These are phyloP conservation scores for Diplodia corticola DNA, from an alignment of 2,329 filamentous ascomycete genomes.

Conservation along the genomic window DNA sequence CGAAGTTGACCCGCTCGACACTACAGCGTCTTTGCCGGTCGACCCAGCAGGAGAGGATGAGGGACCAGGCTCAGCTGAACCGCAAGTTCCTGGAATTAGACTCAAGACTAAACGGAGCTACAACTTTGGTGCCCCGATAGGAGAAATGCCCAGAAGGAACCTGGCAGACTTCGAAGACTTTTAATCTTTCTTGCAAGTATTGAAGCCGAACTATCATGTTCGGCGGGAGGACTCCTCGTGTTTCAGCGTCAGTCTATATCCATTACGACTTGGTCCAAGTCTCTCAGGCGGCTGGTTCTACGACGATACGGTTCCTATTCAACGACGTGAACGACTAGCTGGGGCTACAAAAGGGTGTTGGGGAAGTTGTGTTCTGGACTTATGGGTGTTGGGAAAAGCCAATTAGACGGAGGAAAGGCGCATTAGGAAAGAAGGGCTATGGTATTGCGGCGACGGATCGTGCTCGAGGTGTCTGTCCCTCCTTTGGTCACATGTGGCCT, in stretches of 20 bases:
- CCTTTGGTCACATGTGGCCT: conserved; percentile 2
- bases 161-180: conserved; percentile 17
- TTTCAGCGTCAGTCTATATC: conserved; percentile 12
- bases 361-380: neutral
- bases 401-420: conserved; percentile 7
- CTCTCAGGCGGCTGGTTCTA: conserved; percentile 11
- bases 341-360: conserved; percentile 6
- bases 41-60: conserved; percentile 26
- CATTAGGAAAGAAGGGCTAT: conserved; percentile 2
- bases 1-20: conserved; percentile 31
- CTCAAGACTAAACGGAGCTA: conserved; percentile 36
- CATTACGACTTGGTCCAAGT: neutral
- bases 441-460: neutral
- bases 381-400: neutral
- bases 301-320: conserved; percentile 4
- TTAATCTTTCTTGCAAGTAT: neutral
- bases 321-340: conserved; percentile 11
- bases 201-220: neutral
- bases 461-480: neutral
- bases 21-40: conserved; percentile 25
- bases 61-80: neutral
- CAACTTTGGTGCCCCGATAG: conserved; percentile 40
- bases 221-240: neutral
- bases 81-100: conserved; percentile 34
- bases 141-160: conserved; percentile 25